phyloP scores from a whole-genome alignment of 306 rosid species.

The Glycyrrhiza uralensis region DNA sequence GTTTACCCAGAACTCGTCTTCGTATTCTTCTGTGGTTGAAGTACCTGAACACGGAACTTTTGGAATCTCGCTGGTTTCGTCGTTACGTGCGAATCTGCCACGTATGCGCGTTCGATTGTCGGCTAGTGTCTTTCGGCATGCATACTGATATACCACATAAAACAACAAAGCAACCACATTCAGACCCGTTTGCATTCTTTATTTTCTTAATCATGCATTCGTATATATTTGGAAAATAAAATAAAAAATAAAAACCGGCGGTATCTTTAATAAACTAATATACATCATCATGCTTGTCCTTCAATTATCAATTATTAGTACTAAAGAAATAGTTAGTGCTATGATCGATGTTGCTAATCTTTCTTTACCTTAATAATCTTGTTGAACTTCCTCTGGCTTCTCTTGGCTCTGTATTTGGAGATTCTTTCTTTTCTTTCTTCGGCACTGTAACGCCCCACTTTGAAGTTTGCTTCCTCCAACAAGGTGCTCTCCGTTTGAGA shows the following conservation, averaged over 20 bases:
- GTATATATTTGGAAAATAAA: not conserved
- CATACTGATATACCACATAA: constrained; percentile 63
- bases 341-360: no score
- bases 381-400: constrained; percentile 89
- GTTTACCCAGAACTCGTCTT: constrained; percentile 77
- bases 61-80: constrained; percentile 54
- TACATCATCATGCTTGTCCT: no score
- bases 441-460: constrained; percentile 74
- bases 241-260: not conserved
- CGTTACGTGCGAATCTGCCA: constrained; percentile 94
- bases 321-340: no score
- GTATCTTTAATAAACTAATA: not conserved
- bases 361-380: constrained; percentile 98
- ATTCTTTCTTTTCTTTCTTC: constrained; percentile 87
- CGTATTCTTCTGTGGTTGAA: constrained; percentile 64
- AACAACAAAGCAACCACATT: constrained; percentile 18
- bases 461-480: constrained; percentile 63
- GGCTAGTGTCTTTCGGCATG: constrained; percentile 93
- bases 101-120: constrained; percentile 93
- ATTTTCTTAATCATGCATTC: not conserved
- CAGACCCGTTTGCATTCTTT: not conserved
- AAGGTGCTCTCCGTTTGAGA: constrained; percentile 44
- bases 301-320: not conserved
- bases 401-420: constrained; percentile 87
- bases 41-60: constrained; percentile 60